A percentile compares a stretch with the other conserved stretches of the same genome.
Evolutionary conservation across 352 stramenopile species (phyloP).

Genomic region (Labyrinthula sp.): DNA sequence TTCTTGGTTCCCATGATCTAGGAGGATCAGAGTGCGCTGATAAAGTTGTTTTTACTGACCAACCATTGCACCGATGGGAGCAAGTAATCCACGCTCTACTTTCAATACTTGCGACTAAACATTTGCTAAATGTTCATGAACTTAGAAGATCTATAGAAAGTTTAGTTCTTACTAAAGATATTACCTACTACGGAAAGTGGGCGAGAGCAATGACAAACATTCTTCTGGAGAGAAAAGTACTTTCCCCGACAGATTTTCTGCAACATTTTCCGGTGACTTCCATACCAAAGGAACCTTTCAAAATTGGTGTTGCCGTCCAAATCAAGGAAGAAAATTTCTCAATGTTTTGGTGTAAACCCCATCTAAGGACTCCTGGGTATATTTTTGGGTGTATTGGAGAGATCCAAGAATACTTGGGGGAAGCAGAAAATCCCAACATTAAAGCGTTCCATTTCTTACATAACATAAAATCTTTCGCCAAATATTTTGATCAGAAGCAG

Average conservation of each 20-base stretch:
- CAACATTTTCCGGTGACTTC: slow-evolving; percentile 10
- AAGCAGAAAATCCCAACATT: slow-evolving; percentile 37
- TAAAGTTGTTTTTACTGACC: too few species aligned
- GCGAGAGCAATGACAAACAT: slow-evolving; percentile 34
- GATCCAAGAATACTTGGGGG: slow-evolving; percentile 35
- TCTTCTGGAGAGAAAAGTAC: slow-evolving; percentile 34
- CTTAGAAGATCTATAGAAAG: slow-evolving; percentile 38
- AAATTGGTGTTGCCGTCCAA: slow-evolving; percentile 34
- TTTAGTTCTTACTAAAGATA: slow-evolving; percentile 38
- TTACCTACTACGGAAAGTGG: slow-evolving; percentile 42
- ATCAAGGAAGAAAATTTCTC: slow-evolving; percentile 30
- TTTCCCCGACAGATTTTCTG: slow-evolving; percentile 34
- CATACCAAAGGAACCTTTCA: too few species aligned
- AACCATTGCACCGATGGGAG: slow-evolving; percentile 20
- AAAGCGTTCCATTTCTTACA: too few species aligned
- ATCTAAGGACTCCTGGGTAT: slow-evolving; percentile 42
- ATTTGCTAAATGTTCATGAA: slow-evolving; percentile 36
- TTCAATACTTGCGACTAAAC: slow-evolving; percentile 12
- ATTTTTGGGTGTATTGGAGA: slow-evolving; percentile 39
- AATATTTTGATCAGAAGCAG: slow-evolving; percentile 30
- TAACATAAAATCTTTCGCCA: too few species aligned
- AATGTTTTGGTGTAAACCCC: slow-evolving; percentile 36
- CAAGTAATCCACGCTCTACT: slow-evolving; percentile 26
- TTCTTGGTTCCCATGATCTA: too few species aligned
- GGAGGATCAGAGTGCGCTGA: too few species aligned